A percentile compares a stretch with the other conserved stretches of the same genome.
These are phyloP conservation scores for Bretschneidera sinensis DNA, from an alignment of 345 rosid genomes.

Conservation along the genomic window DNA sequence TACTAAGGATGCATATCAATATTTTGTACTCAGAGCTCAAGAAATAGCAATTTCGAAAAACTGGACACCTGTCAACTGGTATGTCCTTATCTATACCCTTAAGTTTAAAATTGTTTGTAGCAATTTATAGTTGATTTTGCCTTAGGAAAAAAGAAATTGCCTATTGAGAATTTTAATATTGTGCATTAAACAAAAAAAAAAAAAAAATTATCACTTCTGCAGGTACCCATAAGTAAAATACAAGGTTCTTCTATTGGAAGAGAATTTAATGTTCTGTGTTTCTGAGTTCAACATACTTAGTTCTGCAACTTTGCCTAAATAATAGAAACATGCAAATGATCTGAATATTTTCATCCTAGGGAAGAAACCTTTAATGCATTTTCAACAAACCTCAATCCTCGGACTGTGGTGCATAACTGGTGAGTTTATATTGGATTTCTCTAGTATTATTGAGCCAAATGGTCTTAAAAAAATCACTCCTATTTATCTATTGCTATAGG, in stretches of 20 bases:
- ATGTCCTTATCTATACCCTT: constrained; percentile 8
- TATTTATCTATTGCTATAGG: constrained; percentile 37
- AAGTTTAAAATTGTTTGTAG: neutral
- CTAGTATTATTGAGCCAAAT: neutral
- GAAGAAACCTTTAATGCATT: constrained; percentile 78
- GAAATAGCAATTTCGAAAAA: constrained; percentile 67
- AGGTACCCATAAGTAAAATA: too few species aligned
- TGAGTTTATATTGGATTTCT: constrained; percentile 21
- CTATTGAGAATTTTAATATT: too few species aligned
- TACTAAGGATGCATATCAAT: constrained; percentile 59
- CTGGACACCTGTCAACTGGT: constrained; percentile 93
- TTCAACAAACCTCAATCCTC: constrained; percentile 64
- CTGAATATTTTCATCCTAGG: constrained; percentile 36
- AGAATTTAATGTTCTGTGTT: too few species aligned
- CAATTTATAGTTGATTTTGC: constrained; percentile 4
- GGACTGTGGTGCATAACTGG: constrained; percentile 87
- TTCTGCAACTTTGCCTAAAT: neutral
- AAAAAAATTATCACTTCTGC: too few species aligned
- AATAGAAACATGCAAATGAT: constrained; percentile 3
- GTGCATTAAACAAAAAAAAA: too few species aligned
- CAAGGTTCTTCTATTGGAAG: too few species aligned
- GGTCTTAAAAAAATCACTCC: neutral
- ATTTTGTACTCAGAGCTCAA: constrained; percentile 80
- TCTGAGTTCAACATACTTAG: neutral
- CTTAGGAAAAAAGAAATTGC: neutral